These are phyloP conservation scores for Sarcodon sp. DNA, from an alignment of 768 basidiomycete genomes.

Conservation along the genomic window DNA sequence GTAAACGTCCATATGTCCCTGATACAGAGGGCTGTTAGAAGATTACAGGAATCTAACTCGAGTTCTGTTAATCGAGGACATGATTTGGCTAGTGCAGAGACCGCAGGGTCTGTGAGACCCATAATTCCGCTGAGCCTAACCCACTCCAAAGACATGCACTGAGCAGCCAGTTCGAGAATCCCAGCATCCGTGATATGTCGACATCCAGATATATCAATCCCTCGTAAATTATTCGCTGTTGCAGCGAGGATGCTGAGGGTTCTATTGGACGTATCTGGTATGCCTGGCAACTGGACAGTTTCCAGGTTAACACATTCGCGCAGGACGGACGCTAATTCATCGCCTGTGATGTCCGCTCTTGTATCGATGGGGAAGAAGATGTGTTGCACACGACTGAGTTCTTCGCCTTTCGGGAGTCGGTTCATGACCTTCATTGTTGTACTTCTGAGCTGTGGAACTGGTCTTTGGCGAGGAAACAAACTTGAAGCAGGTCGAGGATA, in stretches of 20 bases:
- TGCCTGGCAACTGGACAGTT: conserved; percentile 56
- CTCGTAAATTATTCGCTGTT: conserved; percentile 53
- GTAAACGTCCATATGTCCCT: conserved; percentile 78
- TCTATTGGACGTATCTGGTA: conserved; percentile 53
- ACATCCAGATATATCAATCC: conserved; percentile 70
- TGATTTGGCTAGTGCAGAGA: conserved; percentile 60
- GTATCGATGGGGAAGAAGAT: conserved; percentile 33
- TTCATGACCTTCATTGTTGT: conserved; percentile 42
- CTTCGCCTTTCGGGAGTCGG: conserved; percentile 43
- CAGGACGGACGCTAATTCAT: conserved; percentile 45
- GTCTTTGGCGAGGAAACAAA: conserved; percentile 20
- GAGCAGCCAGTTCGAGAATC: conserved; percentile 55
- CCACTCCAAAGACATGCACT: conserved; percentile 58
- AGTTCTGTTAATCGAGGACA: conserved; percentile 74
- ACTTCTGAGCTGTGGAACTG: too few relatives aligned
- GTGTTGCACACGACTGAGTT: conserved; percentile 48
- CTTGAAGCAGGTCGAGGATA: conserved; percentile 4
- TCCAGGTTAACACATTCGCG: conserved; percentile 51
- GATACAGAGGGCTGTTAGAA: conserved; percentile 55
- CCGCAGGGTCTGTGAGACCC: conserved; percentile 45
- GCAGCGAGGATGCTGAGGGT: conserved; percentile 52
- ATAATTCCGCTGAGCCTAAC: conserved; percentile 61
- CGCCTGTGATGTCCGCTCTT: conserved; percentile 35
- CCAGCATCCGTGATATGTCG: conserved; percentile 66
- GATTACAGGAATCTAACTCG: conserved; percentile 59